phyloP scores from a whole-genome alignment of 495 filamentous ascomycete species.

The Umbilicaria muhlenbergii region DNA sequence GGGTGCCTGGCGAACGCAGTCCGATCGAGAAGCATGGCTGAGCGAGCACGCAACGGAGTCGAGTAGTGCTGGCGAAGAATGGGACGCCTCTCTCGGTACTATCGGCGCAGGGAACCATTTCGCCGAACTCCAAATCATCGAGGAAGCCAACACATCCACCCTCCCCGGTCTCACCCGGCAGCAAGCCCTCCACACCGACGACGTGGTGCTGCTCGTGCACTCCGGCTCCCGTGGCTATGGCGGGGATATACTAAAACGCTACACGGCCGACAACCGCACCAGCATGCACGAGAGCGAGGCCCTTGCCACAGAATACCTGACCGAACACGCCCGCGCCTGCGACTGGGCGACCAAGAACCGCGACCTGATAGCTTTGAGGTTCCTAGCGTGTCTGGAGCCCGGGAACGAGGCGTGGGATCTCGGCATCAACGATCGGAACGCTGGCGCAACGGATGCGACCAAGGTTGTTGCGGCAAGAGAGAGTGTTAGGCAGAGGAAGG shows the following conservation, averaged over 20 bases:
- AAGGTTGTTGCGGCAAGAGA: conserved; percentile 5
- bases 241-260: conserved; percentile 19
- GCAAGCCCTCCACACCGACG: conserved; percentile 8
- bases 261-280: conserved; percentile 6
- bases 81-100: conserved; percentile 21
- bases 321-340: conserved; percentile 19
- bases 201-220: conserved; percentile 25
- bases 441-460: background rate
- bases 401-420: conserved; percentile 11
- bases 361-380: conserved; percentile 22
- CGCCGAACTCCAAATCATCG: conserved; percentile 18
- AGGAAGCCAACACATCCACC: conserved; percentile 3
- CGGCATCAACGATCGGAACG: background rate
- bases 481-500: conserved; percentile 14
- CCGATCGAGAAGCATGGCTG: conserved; percentile 18
- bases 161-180: background rate
- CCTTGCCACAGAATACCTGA: conserved; percentile 15
- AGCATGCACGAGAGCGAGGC: conserved; percentile 10
- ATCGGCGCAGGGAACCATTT: conserved; percentile 27
- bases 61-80: conserved; percentile 12
- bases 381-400: conserved; percentile 20
- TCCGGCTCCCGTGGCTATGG: conserved; percentile 26
- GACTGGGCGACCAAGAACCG: conserved; percentile 21
- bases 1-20: conserved; percentile 15
- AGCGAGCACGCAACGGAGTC: background rate